Base-by-base conservation (phyloP, 108 stramenopile genomes). In the Craspedostauros australis region DNA sequence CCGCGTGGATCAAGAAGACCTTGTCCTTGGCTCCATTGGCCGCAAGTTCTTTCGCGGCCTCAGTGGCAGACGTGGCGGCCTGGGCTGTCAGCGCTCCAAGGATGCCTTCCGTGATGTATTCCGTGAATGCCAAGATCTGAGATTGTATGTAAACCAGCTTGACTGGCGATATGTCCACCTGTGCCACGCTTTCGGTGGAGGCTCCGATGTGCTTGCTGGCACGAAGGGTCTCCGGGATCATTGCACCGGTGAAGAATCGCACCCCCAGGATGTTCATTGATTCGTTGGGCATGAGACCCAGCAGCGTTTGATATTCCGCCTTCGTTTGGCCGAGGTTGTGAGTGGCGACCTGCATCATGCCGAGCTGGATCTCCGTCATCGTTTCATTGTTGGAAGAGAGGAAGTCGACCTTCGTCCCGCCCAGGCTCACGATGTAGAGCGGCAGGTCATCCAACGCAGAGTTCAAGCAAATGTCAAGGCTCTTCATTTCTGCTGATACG, bases 41-140 rank as follows among this genome's bases (percentile, higher is more conserved):
- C n/a, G 84, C 75, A 24, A 88, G 57, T 25, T 88, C 79, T 36
- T 70, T 63, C 11, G 90, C 90, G 34, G 81, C 85, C 48, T 57
- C 72, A 4, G 81, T 84, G 20, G 90, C 86, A 9, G 86, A 70
- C 3, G 70, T 72, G 5, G 86, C 83, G 15, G 77, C 86, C 40
- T 70, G 66, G 5, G 71, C 79, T 30, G 80, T 57, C 28, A 92
- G 46, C 3, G 80, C 77, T 27, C 91, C 91, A 12, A 92, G 73
- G 21, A 92, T 73, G 12, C 91, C 91, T 20, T 88, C 91, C 5
- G 79, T 84, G 19, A 80, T 57, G 58, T 92, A 92, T 38, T 88
- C 85, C 23, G 77, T 68, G 3, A 92, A 62, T 12, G 86, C 73
- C 57, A 92, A 60, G 0, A 88, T 66, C 52, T 88, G 86, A 27